phyloP scores from a whole-genome alignment of 2,329 filamentous ascomycete species.

The Penicillium sp. region DNA sequence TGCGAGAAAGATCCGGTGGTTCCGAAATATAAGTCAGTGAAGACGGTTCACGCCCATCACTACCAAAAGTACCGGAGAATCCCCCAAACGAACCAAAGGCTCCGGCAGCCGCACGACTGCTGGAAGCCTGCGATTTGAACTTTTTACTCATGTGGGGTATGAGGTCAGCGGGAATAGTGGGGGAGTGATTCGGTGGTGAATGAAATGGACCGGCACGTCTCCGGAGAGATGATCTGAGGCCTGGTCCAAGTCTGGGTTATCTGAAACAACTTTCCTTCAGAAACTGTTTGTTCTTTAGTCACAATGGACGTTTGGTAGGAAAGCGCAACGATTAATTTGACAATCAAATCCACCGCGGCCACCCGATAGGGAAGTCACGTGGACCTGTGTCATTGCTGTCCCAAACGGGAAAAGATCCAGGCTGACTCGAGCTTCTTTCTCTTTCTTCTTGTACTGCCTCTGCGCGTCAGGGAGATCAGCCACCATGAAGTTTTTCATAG shows the following conservation, averaged over 20 bases:
- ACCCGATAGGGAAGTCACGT: constrained; percentile 36
- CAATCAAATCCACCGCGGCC: constrained; percentile 23
- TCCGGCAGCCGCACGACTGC: constrained; percentile 57
- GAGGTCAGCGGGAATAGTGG: constrained; percentile 25
- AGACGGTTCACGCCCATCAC: constrained; percentile 52
- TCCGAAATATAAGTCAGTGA: constrained; percentile 83
- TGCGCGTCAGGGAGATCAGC: constrained; percentile 18
- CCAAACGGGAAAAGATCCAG: constrained; percentile 31
- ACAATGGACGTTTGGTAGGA: constrained; percentile 1
- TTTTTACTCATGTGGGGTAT: constrained; percentile 56
- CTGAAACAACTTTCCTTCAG: neutral
- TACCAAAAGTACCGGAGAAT: constrained; percentile 36
- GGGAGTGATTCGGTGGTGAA: constrained; percentile 11
- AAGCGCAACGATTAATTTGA: constrained; percentile 5
- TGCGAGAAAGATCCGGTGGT: constrained; percentile 73
- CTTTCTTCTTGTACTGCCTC: constrained; percentile 9
- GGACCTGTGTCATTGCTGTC: constrained; percentile 33
- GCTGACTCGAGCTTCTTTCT: constrained; percentile 3
- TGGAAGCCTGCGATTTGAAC: constrained; percentile 64
- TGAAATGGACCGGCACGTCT: constrained; percentile 6
- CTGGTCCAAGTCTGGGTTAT: neutral
- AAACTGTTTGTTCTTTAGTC: neutral
- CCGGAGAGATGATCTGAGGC: constrained; percentile 1
- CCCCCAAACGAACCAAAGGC: constrained; percentile 49
- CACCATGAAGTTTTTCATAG: constrained; percentile 78